These are phyloP conservation scores for Houttuynia cordata DNA, from an alignment of 164 flowering plant genomes.

Conservation along the genomic window DNA sequence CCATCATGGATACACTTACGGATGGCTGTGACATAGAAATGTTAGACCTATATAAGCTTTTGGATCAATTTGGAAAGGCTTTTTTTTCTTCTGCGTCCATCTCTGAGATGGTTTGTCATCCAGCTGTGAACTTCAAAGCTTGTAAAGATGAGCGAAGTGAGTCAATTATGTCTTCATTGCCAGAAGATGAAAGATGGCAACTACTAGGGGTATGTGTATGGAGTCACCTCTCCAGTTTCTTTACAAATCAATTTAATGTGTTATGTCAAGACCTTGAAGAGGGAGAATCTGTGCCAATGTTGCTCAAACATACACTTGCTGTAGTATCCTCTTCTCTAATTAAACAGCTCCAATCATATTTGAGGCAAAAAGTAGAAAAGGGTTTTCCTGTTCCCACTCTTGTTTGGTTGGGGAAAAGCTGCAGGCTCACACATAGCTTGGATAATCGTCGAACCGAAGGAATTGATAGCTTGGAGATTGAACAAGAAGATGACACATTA, in stretches of 20 bases:
- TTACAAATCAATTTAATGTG: slow-evolving; percentile 23
- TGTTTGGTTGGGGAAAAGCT: slow-evolving; percentile 32
- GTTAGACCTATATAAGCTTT: slow-evolving; percentile 7
- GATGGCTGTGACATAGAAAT: slow-evolving; percentile 27
- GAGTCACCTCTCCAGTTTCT: slow-evolving; percentile 40
- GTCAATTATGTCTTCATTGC: slow-evolving; percentile 18
- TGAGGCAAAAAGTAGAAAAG: slow-evolving; percentile 35
- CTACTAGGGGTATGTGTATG: slow-evolving; percentile 50
- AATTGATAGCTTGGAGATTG: slow-evolving; percentile 12
- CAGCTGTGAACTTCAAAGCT: slow-evolving; percentile 7
- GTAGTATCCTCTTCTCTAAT: slow-evolving; percentile 38
- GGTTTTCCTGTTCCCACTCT: slow-evolving; percentile 23
- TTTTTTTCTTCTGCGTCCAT: background rate
- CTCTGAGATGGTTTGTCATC: background rate
- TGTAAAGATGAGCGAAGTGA: slow-evolving; percentile 17
- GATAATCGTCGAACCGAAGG: slow-evolving; percentile 11
- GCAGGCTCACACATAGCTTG: slow-evolving; percentile 14
- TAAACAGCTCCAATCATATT: slow-evolving; percentile 35
- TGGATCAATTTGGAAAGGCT: background rate
- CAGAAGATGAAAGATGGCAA: slow-evolving; percentile 60
- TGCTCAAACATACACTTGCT: slow-evolving; percentile 26
- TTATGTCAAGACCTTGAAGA: slow-evolving; percentile 17
- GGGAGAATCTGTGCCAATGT: slow-evolving; percentile 18
- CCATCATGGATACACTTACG: slow-evolving; percentile 22
- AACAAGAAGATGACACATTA: slow-evolving; percentile 16